Percentiles rank a stretch among this genome's conserved stretches.
phyloP scores from a whole-genome alignment of 2,329 filamentous ascomycete species.

The Aspergillus piperis region DNA sequence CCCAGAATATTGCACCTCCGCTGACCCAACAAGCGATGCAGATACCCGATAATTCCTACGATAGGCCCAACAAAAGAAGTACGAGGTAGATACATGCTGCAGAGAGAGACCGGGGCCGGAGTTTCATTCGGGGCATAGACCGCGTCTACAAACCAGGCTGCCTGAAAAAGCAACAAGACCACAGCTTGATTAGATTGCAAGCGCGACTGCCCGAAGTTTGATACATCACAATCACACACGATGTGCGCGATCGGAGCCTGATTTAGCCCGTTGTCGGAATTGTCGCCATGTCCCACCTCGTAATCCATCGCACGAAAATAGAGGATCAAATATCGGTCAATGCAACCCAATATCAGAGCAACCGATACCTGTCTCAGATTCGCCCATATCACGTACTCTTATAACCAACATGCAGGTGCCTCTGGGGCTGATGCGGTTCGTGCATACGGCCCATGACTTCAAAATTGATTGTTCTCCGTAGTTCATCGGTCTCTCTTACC shows the following conservation, averaged over 20 bases:
- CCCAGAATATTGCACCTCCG: background rate
- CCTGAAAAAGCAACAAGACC: background rate
- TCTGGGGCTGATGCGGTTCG: no score
- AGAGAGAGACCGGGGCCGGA: no score
- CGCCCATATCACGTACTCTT: background rate
- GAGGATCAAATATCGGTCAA: background rate
- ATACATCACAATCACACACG: background rate
- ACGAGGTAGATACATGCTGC: no score
- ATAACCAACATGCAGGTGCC: background rate
- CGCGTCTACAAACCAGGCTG: background rate
- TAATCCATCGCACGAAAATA: background rate
- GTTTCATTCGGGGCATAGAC: background rate
- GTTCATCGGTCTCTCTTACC: background rate
- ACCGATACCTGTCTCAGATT: background rate
- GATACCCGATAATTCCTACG: background rate
- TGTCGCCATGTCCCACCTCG: background rate
- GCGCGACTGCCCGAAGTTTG: background rate
- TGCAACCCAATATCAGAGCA: background rate
- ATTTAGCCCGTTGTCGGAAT: background rate
- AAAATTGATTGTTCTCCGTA: background rate
- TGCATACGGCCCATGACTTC: no score
- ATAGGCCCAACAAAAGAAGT: no score
- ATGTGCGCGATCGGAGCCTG: background rate
- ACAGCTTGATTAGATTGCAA: background rate
- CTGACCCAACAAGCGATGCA: background rate